Evolutionary conservation across 306 rosid species (phyloP).

Genomic region (Alnus glutinosa): DNA sequence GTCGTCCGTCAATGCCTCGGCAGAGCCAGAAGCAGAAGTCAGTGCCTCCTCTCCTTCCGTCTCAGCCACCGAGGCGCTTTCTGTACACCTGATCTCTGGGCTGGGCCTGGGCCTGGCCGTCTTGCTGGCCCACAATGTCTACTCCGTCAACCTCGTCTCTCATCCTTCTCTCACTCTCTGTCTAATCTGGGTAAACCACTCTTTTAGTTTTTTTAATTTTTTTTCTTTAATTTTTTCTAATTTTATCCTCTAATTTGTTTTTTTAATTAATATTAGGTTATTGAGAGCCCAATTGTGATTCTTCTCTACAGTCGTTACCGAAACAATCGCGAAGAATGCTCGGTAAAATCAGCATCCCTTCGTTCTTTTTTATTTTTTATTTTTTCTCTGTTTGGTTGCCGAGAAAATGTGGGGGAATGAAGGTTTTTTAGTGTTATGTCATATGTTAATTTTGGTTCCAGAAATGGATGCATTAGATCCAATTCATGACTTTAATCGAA

Average conservation of each 20-base stretch:
- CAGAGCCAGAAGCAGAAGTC: neutral
- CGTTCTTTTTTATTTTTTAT: neutral
- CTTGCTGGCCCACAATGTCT: conserved; percentile 30
- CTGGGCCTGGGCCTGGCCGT: conserved; percentile 36
- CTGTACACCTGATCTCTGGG: conserved; percentile 33
- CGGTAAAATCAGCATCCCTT: conserved; percentile 31
- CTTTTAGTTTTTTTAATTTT: neutral
- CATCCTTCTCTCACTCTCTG: conserved; percentile 43
- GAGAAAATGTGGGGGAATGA: neutral
- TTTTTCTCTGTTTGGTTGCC: neutral
- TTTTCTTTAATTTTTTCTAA: neutral
- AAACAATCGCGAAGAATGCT: conserved; percentile 33
- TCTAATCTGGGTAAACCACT: conserved; percentile 39
- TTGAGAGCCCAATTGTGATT: conserved; percentile 44
- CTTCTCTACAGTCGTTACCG: conserved; percentile 52
- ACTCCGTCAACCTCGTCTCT: conserved; percentile 43
- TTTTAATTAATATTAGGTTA: conserved; percentile 25
- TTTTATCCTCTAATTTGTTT: neutral
- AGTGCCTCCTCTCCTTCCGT: neutral
- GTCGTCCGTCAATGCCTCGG: neutral
- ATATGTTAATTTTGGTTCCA: neutral
- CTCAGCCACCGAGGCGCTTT: conserved; percentile 27
- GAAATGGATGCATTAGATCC: neutral
- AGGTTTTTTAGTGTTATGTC: neutral
- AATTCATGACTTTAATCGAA: neutral